Evolutionary conservation across 75 land plant genomes (phyloP), one percentile per base, ranked within the genome.

Genomic region (Sequoiadendron giganteum): DNA sequence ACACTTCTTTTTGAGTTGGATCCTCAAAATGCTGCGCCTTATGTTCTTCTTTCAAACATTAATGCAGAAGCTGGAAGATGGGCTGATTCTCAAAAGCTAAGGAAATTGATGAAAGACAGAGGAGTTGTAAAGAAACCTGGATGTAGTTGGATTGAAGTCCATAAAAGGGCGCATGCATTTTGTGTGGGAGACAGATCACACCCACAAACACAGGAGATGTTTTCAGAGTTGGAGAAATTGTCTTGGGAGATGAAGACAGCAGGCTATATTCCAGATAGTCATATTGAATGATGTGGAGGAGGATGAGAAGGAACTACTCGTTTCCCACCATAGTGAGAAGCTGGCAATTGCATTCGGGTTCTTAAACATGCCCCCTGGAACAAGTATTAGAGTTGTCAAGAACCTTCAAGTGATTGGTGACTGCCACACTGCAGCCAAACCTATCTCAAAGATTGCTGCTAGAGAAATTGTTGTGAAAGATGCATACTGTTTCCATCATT

Each of bases 111-210:
- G 94, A 86, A 85, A 72, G 84, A 61, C 65, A 80, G 77, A 5
- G 77, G 88, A 30, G 70, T 93, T 32, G 85, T 85, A 49, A 93
- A 93, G 81, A 58, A 42, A 25, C 84, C 81, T 10, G 94, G 94
- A 19, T 87, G 85, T 65, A 93, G 94, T 68, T 93, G 93, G 95
- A 84, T 93, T 86, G 94, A 94, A 88, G 76, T 94, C 55, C 81
- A 68, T 5, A 89, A 89, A 61, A 49, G 18, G 25, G 54, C 92
- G 32, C 91, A 94, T 84, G 90, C 88, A 30, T 94, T 94, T 76
- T 88, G 83, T 54, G 89, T 94, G 8, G 93, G 93, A 48, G 95
- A 93, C 72, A 70, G 88, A 30, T 88, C 90, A 19, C 92, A 93
- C 73, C 89, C 90, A 45, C 89, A 91, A 85, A 87, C 68, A 7